A percentile compares a stretch with the other conserved stretches of the same genome.
These are phyloP conservation scores for Exophiala lecanii-corni DNA, from an alignment of 2,329 filamentous ascomycete species.

Conservation along the genomic window DNA sequence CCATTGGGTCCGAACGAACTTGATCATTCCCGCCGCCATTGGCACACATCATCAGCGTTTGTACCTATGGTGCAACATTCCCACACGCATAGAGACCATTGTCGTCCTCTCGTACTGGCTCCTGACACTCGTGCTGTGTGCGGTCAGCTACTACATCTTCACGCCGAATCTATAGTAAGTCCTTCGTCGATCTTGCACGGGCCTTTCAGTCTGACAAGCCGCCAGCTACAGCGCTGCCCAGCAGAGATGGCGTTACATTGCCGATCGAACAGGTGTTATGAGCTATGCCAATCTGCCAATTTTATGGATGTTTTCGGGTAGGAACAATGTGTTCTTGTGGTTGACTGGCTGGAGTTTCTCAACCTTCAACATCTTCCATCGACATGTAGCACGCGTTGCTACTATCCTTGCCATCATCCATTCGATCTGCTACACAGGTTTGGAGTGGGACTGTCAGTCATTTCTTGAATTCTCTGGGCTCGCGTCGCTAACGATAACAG, in stretches of 20 bases:
- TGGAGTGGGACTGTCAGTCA: constrained; percentile 1
- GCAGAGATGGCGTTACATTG: constrained; percentile 52
- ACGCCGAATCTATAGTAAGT: constrained; percentile 46
- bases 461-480: neutral
- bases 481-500: neutral
- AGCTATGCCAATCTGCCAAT: constrained; percentile 60
- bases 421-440: constrained; percentile 53
- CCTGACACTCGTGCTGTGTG: constrained; percentile 41
- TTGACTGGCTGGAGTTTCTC: constrained; percentile 64
- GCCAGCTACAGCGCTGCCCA: constrained; percentile 4
- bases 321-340: constrained; percentile 64
- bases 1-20: constrained; percentile 34
- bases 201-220: neutral
- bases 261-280: constrained; percentile 60
- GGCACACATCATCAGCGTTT: constrained; percentile 38
- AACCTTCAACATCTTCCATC: constrained; percentile 63
- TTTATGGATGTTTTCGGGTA: constrained; percentile 61
- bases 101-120: constrained; percentile 42
- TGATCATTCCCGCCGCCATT: constrained; percentile 42
- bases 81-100: constrained; percentile 44
- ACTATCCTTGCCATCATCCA: constrained; percentile 60
- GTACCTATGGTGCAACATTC: constrained; percentile 43
- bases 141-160: constrained; percentile 42
- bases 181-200: neutral
- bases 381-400: constrained; percentile 59